Percentiles rank a stretch among this genome's conserved stretches.
Evolutionary conservation across 164 flowering plant genomes (phyloP).

Genomic region (Vitis vinifera): DNA sequence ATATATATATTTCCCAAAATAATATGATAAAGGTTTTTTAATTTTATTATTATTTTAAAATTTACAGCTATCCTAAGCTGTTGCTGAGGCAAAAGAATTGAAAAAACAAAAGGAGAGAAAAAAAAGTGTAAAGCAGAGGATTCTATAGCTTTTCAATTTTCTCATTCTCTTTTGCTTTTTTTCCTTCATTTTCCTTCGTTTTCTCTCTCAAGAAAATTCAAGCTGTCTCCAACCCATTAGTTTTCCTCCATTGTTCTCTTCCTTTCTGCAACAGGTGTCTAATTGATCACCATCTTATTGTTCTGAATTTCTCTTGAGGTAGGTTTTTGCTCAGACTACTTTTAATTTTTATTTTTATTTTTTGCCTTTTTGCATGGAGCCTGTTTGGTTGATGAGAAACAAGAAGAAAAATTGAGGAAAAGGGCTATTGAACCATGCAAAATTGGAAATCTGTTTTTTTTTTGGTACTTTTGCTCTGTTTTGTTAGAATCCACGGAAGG

Average conservation of each 20-base stretch:
- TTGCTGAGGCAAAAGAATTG: conserved; percentile 6
- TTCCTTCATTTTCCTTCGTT: not conserved
- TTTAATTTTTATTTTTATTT: not conserved
- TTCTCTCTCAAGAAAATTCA: not conserved
- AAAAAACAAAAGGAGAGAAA: not conserved
- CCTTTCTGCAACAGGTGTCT: not conserved
- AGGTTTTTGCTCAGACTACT: conserved; percentile 6
- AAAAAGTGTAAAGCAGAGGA: conserved; percentile 3
- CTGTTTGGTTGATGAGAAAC: too few relatives aligned
- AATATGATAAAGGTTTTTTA: too few relatives aligned
- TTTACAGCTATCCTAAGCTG: conserved; percentile 7
- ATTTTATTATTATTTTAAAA: too few relatives aligned
- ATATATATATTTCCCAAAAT: too few relatives aligned
- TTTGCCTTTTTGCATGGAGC: too few relatives aligned
- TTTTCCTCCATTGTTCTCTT: not conserved
- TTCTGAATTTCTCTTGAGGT: conserved; percentile 11
- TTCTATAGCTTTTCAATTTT: conserved; percentile 1
- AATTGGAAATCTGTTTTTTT: too few relatives aligned
- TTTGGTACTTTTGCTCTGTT: too few relatives aligned
- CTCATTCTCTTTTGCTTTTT: not conserved
- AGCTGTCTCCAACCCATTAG: not conserved
- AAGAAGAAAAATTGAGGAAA: too few relatives aligned
- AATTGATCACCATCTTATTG: conserved; percentile 6
- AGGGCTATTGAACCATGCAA: too few relatives aligned
- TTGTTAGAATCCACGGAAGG: too few relatives aligned